Conservation (phyloP, 495 filamentous ascomycete species). For the Chaetomium fimeti region DNA sequence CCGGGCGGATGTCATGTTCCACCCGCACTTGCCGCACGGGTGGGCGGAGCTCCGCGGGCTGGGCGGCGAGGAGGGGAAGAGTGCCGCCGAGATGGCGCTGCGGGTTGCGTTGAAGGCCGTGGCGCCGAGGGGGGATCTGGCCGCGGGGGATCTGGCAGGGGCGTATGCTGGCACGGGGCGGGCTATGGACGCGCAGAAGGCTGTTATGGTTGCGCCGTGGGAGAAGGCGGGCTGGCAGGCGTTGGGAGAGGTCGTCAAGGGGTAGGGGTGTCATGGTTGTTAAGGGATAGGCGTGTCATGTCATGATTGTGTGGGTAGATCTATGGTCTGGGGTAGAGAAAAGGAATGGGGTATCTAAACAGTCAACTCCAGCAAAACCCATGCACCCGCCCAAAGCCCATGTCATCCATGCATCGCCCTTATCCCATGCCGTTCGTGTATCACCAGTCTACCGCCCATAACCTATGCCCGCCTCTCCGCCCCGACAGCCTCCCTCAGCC, state of each 20-base stretch:
- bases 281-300: background rate
- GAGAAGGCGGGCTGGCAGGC: conserved; percentile 59
- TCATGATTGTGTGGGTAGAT: background rate
- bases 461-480: background rate
- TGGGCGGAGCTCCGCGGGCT: conserved; percentile 70
- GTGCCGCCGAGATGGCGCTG: conserved; percentile 76
- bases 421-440: too few species aligned
- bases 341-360: too few species aligned
- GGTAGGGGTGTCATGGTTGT: background rate
- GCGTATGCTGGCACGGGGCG: conserved; percentile 76
- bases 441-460: background rate
- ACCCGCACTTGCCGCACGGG: conserved; percentile 69
- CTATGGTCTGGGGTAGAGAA: background rate
- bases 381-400: too few species aligned
- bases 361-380: background rate
- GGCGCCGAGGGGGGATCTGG: conserved; percentile 66
- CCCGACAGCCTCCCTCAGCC: conserved; percentile 61
- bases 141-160: conserved; percentile 64
- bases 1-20: conserved; percentile 70
- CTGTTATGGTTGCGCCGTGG: conserved; percentile 84
- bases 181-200: conserved; percentile 69
- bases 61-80: conserved; percentile 44
- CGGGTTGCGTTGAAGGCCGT: conserved; percentile 69
- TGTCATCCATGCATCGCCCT: too few species aligned
- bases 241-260: conserved; percentile 34